Evolutionary conservation across 768 basidiomycete genomes (phyloP).

Genomic region (Suillus bovinus): DNA sequence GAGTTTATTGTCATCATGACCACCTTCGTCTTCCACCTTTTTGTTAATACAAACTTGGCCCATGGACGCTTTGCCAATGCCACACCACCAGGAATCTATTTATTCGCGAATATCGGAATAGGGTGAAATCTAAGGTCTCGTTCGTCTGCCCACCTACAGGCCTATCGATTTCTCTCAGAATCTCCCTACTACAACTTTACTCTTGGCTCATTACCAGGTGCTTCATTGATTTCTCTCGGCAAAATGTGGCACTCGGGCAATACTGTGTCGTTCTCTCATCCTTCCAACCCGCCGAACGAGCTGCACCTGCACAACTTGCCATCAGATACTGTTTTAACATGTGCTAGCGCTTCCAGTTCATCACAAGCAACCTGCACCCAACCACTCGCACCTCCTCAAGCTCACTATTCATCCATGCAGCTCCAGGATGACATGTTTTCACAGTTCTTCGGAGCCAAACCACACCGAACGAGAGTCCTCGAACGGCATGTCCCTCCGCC

Average conservation of each 20-base stretch:
- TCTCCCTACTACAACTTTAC: too few species aligned
- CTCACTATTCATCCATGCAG: constrained; percentile 27
- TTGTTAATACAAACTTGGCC: constrained; percentile 30
- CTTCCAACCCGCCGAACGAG: constrained; percentile 24
- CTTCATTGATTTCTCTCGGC: too few species aligned
- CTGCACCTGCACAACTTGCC: constrained; percentile 23
- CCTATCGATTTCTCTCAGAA: constrained; percentile 6
- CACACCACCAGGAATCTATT: constrained; percentile 7
- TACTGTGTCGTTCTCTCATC: constrained; percentile 7
- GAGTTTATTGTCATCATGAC: not conserved
- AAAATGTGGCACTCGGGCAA: constrained; percentile 13
- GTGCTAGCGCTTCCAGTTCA: constrained; percentile 15
- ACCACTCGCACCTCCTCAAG: constrained; percentile 19
- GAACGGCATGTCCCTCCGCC: constrained; percentile 35
- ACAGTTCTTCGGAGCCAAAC: constrained; percentile 33
- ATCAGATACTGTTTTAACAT: constrained; percentile 18
- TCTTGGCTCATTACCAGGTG: too few species aligned
- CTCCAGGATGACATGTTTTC: constrained; percentile 29
- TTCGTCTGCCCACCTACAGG: not conserved
- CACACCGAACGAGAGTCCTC: constrained; percentile 24
- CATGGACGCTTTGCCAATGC: constrained; percentile 13
- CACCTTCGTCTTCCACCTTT: constrained; percentile 16
- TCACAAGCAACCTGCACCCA: not conserved
- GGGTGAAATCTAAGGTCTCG: not conserved
- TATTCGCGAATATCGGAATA: not conserved